Evolutionary conservation across 2,329 filamentous ascomycete species (phyloP), one percentile per base, ranked within the genome.

Genomic region (Penicillium sp.): DNA sequence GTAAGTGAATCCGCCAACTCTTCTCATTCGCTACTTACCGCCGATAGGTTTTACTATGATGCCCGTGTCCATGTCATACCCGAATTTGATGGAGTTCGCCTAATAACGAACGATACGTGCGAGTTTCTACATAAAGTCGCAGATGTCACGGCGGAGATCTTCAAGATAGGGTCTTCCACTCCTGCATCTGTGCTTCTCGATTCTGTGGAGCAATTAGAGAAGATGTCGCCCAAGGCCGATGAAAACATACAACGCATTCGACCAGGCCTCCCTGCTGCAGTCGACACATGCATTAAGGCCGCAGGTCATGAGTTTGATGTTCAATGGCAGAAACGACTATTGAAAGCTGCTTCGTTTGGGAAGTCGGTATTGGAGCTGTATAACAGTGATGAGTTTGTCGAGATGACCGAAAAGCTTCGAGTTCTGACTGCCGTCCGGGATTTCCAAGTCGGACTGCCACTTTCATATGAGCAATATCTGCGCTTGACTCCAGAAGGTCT

Each of bases 361-460:
- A 99, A 99, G 71, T 97, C 94, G 0, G 94, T 97, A 0, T 81
- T 99, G 3, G 94, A 97, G 64, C 86, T 97, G 10, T 99, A 97
- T 75, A 97, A 94, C 72, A 97, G 92, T 67, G 94, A 99, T 66
- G 93, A 99, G 59, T 99, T 97, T 73, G 94, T 99, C 47, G 93
- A 97, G 57, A 97, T 97, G 87, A 96, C 91, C 62, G 93, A 99
- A 71, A 94, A 88, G 1, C 76, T 99, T 13, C 87, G 94, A 13
- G 92, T 99, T 0, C 80, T 99, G 41, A 97, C 97, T 64, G 93
- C 93, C 6, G 89, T 93, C 10, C 86, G 94, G 45, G 95, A 89
- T 70, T 97, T 94, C 68, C 89, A 95, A 64, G 83, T 97, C 46
- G 94, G 94, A 2, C 78, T 99, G 18, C 91, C 93, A 0, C 72